Evolutionary conservation across 2,329 filamentous ascomycete species (phyloP), one percentile per base, ranked within the genome.

Genomic region (Claviceps spartinae): DNA sequence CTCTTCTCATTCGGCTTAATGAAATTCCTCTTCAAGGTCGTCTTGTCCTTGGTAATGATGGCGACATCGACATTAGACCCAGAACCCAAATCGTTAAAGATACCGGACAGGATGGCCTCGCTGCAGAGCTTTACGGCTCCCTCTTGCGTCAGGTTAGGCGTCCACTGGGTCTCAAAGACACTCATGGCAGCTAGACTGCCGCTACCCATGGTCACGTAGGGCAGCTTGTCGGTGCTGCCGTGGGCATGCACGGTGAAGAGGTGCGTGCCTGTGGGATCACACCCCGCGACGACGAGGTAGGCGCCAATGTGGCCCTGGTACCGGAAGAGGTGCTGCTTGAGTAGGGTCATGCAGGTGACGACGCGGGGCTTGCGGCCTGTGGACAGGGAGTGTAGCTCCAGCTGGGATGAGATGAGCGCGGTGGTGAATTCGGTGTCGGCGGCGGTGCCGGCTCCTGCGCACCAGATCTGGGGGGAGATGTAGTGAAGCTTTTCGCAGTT

Each of bases 401-500:
- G 85, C 75, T 97, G 93, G 59, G 93, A 98, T 64, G 90, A 96
- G 76, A 97, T 95, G 71, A 98, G 83, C 66, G 91, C 86, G 54
- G 93, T 98, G 61, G 93, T 98, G 78, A 98, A 98, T 75, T 98
- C 93, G 59, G 91, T 97, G 71, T 98, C 93, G 63, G 93, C 93
- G 56, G 93, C 93, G 49, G 93, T 98, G 70, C 94, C 93, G 60
- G 93, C 94, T 61, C 93, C 93, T 9, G 93, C 93, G 72, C 93
- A 98, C 93, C 93, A 98, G 72, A 98, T 98, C 71, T 96, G 89
- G 54, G 93, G 91, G 44, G 93, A 79, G 69, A 98, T 98, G 78
- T 94, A 98, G 76, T 98, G 93, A 58, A 98, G 83, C 77, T 98
- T 98, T 75, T 98, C 91, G 77, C 93, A 97, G 80, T 98, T 98